A percentile compares a stretch with the other conserved stretches of the same genome.
Conservation (phyloP, 176 grass and related monocot species). For the Thalia dealbata region DNA sequence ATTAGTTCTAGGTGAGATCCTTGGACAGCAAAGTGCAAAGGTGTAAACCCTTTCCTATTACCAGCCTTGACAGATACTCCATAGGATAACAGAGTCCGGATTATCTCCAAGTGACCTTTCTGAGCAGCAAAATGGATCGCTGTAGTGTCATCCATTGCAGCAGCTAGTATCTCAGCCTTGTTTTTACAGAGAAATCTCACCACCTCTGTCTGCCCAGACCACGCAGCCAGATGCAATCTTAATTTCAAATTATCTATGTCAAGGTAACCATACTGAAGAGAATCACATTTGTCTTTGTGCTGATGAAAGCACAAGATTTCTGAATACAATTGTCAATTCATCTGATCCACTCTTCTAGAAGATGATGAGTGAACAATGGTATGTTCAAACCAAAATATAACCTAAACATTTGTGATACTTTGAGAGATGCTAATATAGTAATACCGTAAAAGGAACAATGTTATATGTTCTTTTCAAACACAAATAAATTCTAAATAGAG, state of each 20-base stretch:
- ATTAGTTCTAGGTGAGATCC: slow-evolving; percentile 66
- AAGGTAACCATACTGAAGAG: slow-evolving; percentile 12
- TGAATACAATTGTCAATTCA: background rate
- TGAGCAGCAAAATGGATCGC: slow-evolving; percentile 92
- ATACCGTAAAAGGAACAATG: background rate
- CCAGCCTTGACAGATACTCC: slow-evolving; percentile 69
- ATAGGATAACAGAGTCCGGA: slow-evolving; percentile 45
- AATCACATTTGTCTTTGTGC: background rate
- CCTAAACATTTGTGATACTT: background rate
- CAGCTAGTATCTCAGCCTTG: slow-evolving; percentile 66
- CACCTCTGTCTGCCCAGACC: slow-evolving; percentile 79
- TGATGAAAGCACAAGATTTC: background rate
- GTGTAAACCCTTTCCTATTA: slow-evolving; percentile 79
- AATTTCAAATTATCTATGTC: slow-evolving; percentile 30
- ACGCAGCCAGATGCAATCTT: slow-evolving; percentile 91
- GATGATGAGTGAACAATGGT: background rate
- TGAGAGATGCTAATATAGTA: too few species aligned
- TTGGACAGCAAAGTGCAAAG: slow-evolving; percentile 77
- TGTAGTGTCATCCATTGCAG: slow-evolving; percentile 80
- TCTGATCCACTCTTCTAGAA: background rate
- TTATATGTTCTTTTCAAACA: too few species aligned
- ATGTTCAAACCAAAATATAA: background rate
- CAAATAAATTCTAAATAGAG: too few species aligned
- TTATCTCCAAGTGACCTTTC: slow-evolving; percentile 77
- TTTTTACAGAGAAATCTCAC: slow-evolving; percentile 89